Base-by-base conservation (phyloP, 2,329 filamentous ascomycete genomes). In the Xylariales sp. region DNA sequence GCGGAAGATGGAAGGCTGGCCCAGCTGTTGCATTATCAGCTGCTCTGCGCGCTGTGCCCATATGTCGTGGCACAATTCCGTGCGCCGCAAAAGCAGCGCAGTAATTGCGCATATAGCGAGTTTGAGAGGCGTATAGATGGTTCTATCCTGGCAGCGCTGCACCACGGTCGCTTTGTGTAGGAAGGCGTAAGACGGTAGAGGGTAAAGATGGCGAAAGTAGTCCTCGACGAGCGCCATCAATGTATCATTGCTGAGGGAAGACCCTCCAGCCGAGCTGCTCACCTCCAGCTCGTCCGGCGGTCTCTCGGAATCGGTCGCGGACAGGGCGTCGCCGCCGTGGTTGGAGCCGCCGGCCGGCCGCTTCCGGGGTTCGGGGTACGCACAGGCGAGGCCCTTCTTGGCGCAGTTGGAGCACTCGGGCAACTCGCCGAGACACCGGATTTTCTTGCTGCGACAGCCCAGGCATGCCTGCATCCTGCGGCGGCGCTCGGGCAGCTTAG, bases 121-220 rank as follows among this genome's bases (percentile, higher is more conserved):
- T 35, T 51, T 50, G 17, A 63, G 42, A 1, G 54, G 48, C 27
- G 52, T 46, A 30, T 61, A 53, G 2, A 61, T 50, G n/a, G 47
- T 56, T 12, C 51, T 49, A 16, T 55, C 49, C 7, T 44, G 44
- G 28, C 55, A 57, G 19, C 57, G 49, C 23, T 54, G 50, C 24
- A 51, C 51, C 1, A 57, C 55, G 5, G 55, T 61, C n/a, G 54
- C 47, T 14, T 55, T 53, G 21, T 62, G 59, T 7, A 63, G 47
- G 33, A 63, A 63, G 4, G 57, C 49, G 33, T 59, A 61, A 2
- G 57, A 61, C 2, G 56, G 53, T 2, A 61, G 47, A 13, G 57
- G 53, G 33, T 60, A 59, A 10, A 57, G 44, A 17, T 55, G 43
- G 4, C 37, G 37, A 33, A 61, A 61, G 37, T 59, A 61, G 33